Conservation (phyloP, 805 yeast species). For the Pichia heedii region DNA sequence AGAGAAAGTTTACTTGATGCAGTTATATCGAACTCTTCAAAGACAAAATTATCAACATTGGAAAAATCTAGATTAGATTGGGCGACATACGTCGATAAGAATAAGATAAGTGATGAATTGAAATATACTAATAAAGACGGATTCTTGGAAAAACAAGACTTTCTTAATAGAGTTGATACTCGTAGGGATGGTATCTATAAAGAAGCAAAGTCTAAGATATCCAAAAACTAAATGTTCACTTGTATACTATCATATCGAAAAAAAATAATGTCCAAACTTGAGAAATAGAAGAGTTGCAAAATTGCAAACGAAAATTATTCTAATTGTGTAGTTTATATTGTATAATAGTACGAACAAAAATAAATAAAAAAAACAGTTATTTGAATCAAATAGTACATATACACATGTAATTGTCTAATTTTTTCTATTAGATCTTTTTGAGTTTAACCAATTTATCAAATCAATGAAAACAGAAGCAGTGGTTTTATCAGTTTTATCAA, state of each 20-base stretch:
- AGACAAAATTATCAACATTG: slow-evolving; percentile 77
- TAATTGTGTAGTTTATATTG: too few species aligned
- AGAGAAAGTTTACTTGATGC: slow-evolving; percentile 71
- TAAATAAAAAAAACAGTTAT: too few species aligned
- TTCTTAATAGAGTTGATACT: slow-evolving; percentile 64
- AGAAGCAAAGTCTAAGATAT: slow-evolving; percentile 24
- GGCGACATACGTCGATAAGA: slow-evolving; percentile 87
- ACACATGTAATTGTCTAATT: neutral
- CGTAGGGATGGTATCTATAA: slow-evolving; percentile 44
- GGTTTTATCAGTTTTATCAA: slow-evolving; percentile 35
- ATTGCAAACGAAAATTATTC: too few species aligned
- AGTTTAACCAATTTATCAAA: slow-evolving; percentile 67
- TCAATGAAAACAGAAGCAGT: slow-evolving; percentile 60
- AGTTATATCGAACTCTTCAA: slow-evolving; percentile 58
- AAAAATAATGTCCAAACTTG: too few species aligned
- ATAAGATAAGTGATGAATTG: slow-evolving; percentile 78
- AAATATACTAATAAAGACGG: slow-evolving; percentile 79
- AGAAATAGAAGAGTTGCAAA: too few species aligned
- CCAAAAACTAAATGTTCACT: neutral
- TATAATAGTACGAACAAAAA: too few species aligned
- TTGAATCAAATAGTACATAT: neutral
- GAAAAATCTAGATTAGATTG: slow-evolving; percentile 93
- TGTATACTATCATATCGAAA: too few species aligned
- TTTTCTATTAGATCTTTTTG: slow-evolving; percentile 29
- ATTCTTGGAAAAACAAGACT: slow-evolving; percentile 83